phyloP scores from a whole-genome alignment of 139 green algal genomes.

The Chlamydomonas urium region DNA sequence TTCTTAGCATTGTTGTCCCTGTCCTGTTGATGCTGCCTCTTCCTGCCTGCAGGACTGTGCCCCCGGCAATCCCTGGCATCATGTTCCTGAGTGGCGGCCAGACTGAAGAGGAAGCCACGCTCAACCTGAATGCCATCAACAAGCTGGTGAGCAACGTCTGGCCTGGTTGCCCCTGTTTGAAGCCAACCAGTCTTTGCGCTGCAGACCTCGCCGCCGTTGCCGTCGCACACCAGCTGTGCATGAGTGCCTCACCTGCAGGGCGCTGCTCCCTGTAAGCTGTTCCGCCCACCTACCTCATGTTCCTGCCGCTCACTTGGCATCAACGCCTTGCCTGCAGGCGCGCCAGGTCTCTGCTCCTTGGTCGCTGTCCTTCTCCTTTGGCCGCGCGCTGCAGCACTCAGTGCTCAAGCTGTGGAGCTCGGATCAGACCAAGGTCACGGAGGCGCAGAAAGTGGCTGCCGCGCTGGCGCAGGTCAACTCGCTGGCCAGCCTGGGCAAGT shows the following conservation, averaged over 20 bases:
- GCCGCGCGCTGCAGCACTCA: constrained; percentile 80
- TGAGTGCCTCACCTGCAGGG: neutral
- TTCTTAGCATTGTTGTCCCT: too few species aligned
- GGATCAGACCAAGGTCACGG: constrained; percentile 3
- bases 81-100: constrained; percentile 94
- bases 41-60: constrained; percentile 15
- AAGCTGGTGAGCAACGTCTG: constrained; percentile 30
- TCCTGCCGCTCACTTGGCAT: neutral
- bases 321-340: neutral
- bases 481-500: constrained; percentile 45
- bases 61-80: constrained; percentile 58
- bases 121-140: constrained; percentile 77
- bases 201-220: too few species aligned
- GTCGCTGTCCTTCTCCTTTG: constrained; percentile 91
- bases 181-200: too few species aligned
- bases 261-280: neutral
- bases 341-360: constrained; percentile 57
- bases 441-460: constrained; percentile 5
- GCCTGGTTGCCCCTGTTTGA: too few species aligned
- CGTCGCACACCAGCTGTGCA: too few species aligned
- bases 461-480: constrained; percentile 60
- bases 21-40: neutral
- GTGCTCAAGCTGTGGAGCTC: constrained; percentile 48
- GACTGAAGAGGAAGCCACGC: constrained; percentile 75
- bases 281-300: neutral